phyloP scores from a whole-genome alignment of 352 stramenopile species.

The Pythium phragmiticola region DNA sequence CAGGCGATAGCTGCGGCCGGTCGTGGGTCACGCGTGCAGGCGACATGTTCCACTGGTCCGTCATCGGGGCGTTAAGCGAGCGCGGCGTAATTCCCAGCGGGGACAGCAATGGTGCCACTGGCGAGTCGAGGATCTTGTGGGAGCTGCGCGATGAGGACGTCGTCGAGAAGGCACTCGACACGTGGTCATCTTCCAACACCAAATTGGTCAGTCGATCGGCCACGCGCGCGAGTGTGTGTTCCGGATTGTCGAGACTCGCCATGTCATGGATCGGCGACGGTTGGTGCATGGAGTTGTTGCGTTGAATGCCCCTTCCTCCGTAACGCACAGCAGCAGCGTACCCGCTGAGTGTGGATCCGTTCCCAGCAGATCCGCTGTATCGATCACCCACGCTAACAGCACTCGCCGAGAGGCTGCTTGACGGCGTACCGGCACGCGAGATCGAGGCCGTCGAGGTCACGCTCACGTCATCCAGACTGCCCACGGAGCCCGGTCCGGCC shows the following conservation, averaged over 20 bases:
- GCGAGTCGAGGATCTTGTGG: slow-evolving; percentile 57
- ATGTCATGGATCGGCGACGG: slow-evolving; percentile 27
- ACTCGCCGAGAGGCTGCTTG: slow-evolving; percentile 47
- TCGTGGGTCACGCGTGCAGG: slow-evolving; percentile 44
- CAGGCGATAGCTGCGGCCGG: slow-evolving; percentile 39
- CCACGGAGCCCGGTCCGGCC: slow-evolving; percentile 64
- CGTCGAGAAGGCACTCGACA: slow-evolving; percentile 30
- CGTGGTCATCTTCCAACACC: slow-evolving; percentile 53
- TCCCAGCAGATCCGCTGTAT: slow-evolving; percentile 28
- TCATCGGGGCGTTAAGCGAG: slow-evolving; percentile 59
- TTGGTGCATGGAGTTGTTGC: slow-evolving; percentile 38
- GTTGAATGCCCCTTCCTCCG: slow-evolving; percentile 39
- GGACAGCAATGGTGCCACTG: slow-evolving; percentile 37
- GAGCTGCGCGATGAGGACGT: slow-evolving; percentile 63
- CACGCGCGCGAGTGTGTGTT: slow-evolving; percentile 38
- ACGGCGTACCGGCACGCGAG: slow-evolving; percentile 57
- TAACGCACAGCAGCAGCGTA: slow-evolving; percentile 84
- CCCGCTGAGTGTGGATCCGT: slow-evolving; percentile 49
- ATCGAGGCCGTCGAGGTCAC: slow-evolving; percentile 49
- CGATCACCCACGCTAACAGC: slow-evolving; percentile 25
- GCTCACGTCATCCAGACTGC: slow-evolving; percentile 66
- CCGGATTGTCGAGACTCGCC: slow-evolving; percentile 22
- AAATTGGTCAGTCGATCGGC: slow-evolving; percentile 72
- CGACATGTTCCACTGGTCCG: slow-evolving; percentile 81
- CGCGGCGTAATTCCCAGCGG: slow-evolving; percentile 53